phyloP scores from a whole-genome alignment of 805 yeast genomes.

The Saturnispora serradocipensis region DNA sequence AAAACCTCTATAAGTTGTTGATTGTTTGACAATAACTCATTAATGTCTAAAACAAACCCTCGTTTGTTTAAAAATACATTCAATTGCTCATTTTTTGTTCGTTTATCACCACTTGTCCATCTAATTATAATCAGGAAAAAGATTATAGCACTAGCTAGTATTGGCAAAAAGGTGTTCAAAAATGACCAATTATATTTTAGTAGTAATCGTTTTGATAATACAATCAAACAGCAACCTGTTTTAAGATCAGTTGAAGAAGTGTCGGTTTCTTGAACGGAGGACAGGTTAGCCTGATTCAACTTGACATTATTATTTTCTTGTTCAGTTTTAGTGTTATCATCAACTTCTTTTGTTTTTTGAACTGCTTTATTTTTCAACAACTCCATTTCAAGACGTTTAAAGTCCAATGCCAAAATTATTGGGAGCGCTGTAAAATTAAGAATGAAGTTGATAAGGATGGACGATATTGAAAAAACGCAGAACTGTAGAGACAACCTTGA shows the following conservation, averaged over 20 bases:
- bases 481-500: conserved; percentile 22
- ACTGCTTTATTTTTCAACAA: neutral
- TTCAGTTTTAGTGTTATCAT: neutral
- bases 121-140: conserved; percentile 26
- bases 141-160: conserved; percentile 20
- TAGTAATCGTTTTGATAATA: conserved; percentile 24
- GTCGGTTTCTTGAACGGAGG: neutral
- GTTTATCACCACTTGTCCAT: conserved; percentile 26
- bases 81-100: conserved; percentile 5
- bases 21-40: conserved; percentile 1
- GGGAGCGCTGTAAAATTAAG: conserved; percentile 57
- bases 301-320: neutral
- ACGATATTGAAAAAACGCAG: conserved; percentile 37
- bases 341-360: conserved; percentile 29
- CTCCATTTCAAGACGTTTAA: conserved; percentile 47
- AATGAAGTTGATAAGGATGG: conserved; percentile 48
- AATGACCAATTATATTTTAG: conserved; percentile 32
- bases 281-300: neutral
- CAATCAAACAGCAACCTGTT: conserved; percentile 11
- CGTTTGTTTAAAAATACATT: conserved; percentile 23
- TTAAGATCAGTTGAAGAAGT: neutral
- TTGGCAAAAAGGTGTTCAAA: conserved; percentile 25
- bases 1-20: neutral
- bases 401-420: conserved; percentile 59
- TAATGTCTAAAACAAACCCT: conserved; percentile 23